Percentiles rank a stretch among this genome's conserved stretches.
Conservation (phyloP, 2,329 filamentous ascomycete species). For the Dothidotthia symphoricarpi region DNA sequence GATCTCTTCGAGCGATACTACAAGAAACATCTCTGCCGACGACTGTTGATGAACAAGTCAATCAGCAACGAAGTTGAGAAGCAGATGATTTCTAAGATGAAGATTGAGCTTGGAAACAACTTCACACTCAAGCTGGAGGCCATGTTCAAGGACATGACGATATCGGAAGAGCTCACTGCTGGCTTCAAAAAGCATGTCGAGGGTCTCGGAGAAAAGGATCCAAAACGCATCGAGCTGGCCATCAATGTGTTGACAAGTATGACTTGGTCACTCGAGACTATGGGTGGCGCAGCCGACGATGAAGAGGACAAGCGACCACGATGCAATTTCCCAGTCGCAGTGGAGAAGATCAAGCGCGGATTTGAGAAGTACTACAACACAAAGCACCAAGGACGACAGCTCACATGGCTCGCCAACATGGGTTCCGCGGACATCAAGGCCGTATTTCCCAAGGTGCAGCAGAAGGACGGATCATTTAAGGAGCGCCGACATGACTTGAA, state of each 20-base stretch:
- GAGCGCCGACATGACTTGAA: conserved; percentile 84
- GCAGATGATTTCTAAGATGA: conserved; percentile 95
- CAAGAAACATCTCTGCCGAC: conserved; percentile 90
- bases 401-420: conserved; percentile 77
- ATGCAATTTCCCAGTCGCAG: conserved; percentile 72
- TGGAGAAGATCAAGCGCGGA: conserved; percentile 74
- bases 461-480: conserved; percentile 64
- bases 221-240: conserved; percentile 70
- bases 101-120: conserved; percentile 89
- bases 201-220: conserved; percentile 56
- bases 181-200: conserved; percentile 71
- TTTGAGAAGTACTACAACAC: conserved; percentile 87
- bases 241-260: conserved; percentile 89
- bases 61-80: conserved; percentile 91
- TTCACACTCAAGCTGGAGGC: conserved; percentile 92
- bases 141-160: conserved; percentile 96
- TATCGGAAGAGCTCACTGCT: conserved; percentile 77
- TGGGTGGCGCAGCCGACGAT: conserved; percentile 59
- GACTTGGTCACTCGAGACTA: conserved; percentile 90
- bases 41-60: conserved; percentile 83
- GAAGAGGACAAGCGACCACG: conserved; percentile 47
- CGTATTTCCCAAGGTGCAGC: conserved; percentile 68
- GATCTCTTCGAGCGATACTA: conserved; percentile 97
- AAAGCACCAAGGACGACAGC: conserved; percentile 80
- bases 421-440: conserved; percentile 87